Percentiles rank a stretch among this genome's conserved stretches.
Evolutionary conservation across 768 basidiomycete genomes (phyloP).

Genomic region (Hericium erinaceus): DNA sequence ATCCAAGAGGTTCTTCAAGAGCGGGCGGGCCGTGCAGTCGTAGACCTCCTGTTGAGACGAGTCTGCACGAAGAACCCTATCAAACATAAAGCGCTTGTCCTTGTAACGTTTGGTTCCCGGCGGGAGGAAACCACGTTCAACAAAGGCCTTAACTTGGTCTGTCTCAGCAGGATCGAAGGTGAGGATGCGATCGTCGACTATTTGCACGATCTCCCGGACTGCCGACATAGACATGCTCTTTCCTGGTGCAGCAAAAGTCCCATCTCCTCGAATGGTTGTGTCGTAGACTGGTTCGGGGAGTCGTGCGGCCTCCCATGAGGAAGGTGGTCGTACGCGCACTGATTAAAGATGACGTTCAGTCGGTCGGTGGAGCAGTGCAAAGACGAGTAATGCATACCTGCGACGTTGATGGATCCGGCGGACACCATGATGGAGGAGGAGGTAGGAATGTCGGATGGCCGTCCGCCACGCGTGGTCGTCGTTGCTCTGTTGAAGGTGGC

Average conservation of each 20-base stretch:
- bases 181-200: conserved; percentile 89
- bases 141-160: conserved; percentile 69
- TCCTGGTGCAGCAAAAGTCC: conserved; percentile 63
- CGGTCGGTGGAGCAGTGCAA: background rate
- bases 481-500: background rate
- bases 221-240: conserved; percentile 44
- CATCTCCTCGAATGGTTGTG: conserved; percentile 70
- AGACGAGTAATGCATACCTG: conserved; percentile 38
- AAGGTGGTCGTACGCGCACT: conserved; percentile 91
- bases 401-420: conserved; percentile 83
- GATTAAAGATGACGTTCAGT: conserved; percentile 7
- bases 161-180: conserved; percentile 95
- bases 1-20: conserved; percentile 78
- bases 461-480: background rate
- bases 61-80: conserved; percentile 79
- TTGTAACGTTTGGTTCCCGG: conserved; percentile 92
- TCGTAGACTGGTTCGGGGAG: conserved; percentile 72
- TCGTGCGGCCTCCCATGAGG: conserved; percentile 74
- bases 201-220: conserved; percentile 73
- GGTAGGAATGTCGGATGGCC: background rate
- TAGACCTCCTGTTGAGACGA: conserved; percentile 84
- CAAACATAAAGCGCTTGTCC: conserved; percentile 95
- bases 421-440: conserved; percentile 48
- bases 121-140: conserved; percentile 77
- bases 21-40: conserved; percentile 73